A percentile compares a stretch with the other conserved stretches of the same genome.
Conservation (phyloP, 345 rosid species). For the Arabis alpina region DNA sequence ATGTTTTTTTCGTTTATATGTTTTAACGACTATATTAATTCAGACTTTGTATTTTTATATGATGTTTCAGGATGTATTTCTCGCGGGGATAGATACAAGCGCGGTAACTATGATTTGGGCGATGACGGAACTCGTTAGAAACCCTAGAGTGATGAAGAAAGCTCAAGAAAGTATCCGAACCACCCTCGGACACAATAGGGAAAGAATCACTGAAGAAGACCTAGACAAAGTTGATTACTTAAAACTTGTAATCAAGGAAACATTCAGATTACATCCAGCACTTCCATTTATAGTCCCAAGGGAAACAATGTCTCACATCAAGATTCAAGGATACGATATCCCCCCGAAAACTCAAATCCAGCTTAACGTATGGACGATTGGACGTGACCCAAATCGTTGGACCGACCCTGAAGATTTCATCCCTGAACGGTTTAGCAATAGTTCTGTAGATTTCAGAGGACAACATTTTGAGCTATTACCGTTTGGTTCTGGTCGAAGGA, state of each 20-base stretch:
- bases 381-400: too few relatives aligned
- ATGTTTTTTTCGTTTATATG: neutral
- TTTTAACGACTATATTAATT: neutral
- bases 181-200: neutral
- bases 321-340: conserved; percentile 31
- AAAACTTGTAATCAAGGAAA: conserved; percentile 30
- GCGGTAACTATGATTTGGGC: too few relatives aligned
- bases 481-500: too few relatives aligned
- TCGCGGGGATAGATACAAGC: too few relatives aligned
- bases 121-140: neutral
- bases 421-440: too few relatives aligned
- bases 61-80: neutral
- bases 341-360: conserved; percentile 19
- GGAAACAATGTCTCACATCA: conserved; percentile 22
- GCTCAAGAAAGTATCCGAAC: conserved; percentile 6
- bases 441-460: too few relatives aligned
- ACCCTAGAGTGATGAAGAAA: conserved; percentile 1
- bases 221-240: conserved; percentile 24
- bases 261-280: conserved; percentile 32
- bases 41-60: neutral
- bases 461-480: too few relatives aligned
- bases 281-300: conserved; percentile 30
- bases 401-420: too few relatives aligned
- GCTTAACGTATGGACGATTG: conserved; percentile 11
- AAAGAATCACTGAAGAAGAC: conserved; percentile 27